These are phyloP conservation scores for Paraglomus brasilianum DNA, from an alignment of 192 early-diverging fungal species.

Conservation along the genomic window DNA sequence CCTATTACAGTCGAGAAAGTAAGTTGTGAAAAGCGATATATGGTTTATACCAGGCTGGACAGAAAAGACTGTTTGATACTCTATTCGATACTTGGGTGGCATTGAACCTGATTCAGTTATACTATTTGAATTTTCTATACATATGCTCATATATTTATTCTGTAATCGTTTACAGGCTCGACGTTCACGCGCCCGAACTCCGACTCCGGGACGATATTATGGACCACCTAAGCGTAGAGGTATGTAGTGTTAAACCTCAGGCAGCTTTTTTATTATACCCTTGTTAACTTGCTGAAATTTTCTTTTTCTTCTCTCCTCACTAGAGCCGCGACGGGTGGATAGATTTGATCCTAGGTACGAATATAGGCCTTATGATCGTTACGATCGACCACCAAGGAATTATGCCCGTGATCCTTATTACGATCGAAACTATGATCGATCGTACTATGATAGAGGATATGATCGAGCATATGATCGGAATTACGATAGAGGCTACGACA, in stretches of 20 bases:
- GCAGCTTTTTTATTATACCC: constrained; percentile 14
- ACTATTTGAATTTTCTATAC: too few relatives aligned
- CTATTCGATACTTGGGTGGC: too few relatives aligned
- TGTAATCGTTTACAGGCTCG: constrained; percentile 68
- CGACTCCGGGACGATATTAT: constrained; percentile 78
- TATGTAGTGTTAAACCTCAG: constrained; percentile 33
- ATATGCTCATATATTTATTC: neutral
- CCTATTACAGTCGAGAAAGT: constrained; percentile 78
- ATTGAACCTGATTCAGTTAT: too few relatives aligned
- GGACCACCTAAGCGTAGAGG: constrained; percentile 69
- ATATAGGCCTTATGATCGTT: constrained; percentile 41
- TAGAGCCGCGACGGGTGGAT: constrained; percentile 40
- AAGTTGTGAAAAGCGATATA: neutral
- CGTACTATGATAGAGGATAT: constrained; percentile 32
- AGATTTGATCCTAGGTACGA: constrained; percentile 50
- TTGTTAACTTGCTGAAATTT: neutral
- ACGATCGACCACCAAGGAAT: constrained; percentile 28
- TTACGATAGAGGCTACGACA: constrained; percentile 28
- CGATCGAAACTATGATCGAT: constrained; percentile 32
- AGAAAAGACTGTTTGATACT: too few relatives aligned
- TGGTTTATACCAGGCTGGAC: too few relatives aligned
- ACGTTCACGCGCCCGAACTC: constrained; percentile 64
- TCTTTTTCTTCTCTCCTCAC: neutral
- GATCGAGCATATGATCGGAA: constrained; percentile 26
- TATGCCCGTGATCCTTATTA: constrained; percentile 32